A percentile compares a stretch with the other conserved stretches of the same genome.
phyloP scores from a whole-genome alignment of 371 early-diverging fungal species.

The Ordospora colligata region DNA sequence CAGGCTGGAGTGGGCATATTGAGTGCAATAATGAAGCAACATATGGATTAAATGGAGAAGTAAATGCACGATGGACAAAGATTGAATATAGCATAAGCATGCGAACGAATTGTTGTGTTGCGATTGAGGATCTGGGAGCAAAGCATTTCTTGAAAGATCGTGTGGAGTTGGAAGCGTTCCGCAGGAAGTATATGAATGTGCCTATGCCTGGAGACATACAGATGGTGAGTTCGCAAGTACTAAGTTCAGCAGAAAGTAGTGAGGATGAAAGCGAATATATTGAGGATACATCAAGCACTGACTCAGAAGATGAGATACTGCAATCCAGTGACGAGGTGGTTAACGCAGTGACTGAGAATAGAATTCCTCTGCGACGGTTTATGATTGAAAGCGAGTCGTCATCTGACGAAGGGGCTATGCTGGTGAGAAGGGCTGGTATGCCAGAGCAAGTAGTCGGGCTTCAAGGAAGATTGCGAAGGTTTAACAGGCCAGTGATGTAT shows the following conservation, averaged over 20 bases:
- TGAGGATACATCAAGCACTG: neutral
- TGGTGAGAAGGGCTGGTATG: neutral
- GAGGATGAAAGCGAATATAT: neutral
- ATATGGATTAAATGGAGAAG: constrained; percentile 8
- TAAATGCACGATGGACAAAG: constrained; percentile 21
- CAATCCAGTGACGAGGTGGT: neutral
- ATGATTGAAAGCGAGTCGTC: neutral
- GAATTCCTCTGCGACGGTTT: neutral
- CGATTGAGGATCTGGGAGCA: constrained; percentile 12
- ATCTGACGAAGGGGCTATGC: neutral
- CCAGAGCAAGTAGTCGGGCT: neutral
- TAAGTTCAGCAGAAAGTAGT: neutral
- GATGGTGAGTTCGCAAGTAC: neutral
- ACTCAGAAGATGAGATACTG: neutral
- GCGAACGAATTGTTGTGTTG: neutral
- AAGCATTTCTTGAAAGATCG: neutral
- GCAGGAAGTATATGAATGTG: constrained; percentile 4
- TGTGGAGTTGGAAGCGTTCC: constrained; percentile 14
- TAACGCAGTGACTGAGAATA: neutral
- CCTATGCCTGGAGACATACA: neutral
- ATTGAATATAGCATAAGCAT: neutral
- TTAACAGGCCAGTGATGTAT: neutral
- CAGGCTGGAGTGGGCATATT: neutral
- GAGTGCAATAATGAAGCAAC: constrained; percentile 8
- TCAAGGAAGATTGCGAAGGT: neutral